These are phyloP conservation scores for Paramyrothecium sp. DNA, from an alignment of 2,329 filamentous ascomycete species.

Conservation along the genomic window DNA sequence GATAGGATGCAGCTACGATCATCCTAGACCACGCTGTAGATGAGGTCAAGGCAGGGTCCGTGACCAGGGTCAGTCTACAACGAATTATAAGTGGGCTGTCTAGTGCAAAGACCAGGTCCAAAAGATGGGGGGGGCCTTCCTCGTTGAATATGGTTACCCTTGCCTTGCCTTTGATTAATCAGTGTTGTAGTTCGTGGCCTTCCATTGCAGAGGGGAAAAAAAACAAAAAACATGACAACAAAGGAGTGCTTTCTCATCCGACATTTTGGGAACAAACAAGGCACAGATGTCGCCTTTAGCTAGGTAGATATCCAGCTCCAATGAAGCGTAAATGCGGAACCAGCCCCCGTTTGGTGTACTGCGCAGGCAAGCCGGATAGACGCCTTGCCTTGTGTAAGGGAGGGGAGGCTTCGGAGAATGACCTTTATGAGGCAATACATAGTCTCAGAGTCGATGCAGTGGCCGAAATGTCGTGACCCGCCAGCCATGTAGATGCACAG, in stretches of 20 bases:
- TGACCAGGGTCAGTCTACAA: neutral
- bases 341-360: too few species aligned
- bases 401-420: neutral
- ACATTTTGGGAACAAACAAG: too few species aligned
- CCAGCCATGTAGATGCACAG: neutral
- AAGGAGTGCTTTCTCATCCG: too few species aligned
- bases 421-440: neutral
- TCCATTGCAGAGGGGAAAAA: neutral
- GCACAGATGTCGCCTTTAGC: too few species aligned
- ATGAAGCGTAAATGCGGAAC: too few species aligned
- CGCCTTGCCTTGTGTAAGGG: neutral
- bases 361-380: too few species aligned
- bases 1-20: neutral
- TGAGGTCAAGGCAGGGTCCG: neutral
- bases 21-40: neutral
- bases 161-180: neutral
- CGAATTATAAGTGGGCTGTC: too few species aligned
- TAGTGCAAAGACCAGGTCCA: neutral
- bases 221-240: too few species aligned
- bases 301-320: too few species aligned
- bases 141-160: neutral
- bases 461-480: neutral
- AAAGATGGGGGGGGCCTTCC: neutral
- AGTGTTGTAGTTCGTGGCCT: neutral
- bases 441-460: neutral